phyloP scores from a whole-genome alignment of 805 yeast species.

The Yueomyces sp. region DNA sequence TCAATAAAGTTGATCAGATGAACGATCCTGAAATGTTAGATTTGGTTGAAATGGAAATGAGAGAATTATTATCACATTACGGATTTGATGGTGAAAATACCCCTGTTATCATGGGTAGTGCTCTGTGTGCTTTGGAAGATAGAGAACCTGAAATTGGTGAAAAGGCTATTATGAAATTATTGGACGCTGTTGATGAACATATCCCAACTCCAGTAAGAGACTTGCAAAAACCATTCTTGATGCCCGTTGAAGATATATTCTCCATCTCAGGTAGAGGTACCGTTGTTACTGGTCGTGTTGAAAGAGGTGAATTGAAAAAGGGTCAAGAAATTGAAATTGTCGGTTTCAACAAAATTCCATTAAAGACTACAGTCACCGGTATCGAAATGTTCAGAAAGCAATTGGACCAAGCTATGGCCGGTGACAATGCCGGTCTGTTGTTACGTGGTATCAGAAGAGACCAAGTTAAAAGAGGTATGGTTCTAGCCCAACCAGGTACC shows the following conservation, averaged over 20 bases:
- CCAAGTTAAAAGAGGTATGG: constrained; percentile 95
- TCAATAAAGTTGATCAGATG: constrained; percentile 94
- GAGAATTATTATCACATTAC: constrained; percentile 80
- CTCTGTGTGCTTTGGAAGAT: constrained; percentile 88
- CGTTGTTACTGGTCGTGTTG: constrained; percentile 97
- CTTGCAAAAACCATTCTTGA: constrained; percentile 86
- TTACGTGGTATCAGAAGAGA: constrained; percentile 98
- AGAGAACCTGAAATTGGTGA: constrained; percentile 84
- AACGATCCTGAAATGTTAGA: constrained; percentile 99
- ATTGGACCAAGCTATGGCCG: constrained; percentile 94
- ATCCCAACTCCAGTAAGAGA: constrained; percentile 97
- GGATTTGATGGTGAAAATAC: constrained; percentile 98
- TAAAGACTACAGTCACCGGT: constrained; percentile 94
- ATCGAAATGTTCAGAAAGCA: constrained; percentile 99
- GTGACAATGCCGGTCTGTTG: constrained; percentile 97
- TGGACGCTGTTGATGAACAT: constrained; percentile 85
- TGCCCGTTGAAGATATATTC: constrained; percentile 96
- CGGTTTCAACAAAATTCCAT: constrained; percentile 74
- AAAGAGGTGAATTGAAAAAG: constrained; percentile 93
- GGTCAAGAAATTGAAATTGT: constrained; percentile 98
- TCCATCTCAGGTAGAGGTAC: constrained; percentile 99
- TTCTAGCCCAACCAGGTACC: constrained; percentile 82
- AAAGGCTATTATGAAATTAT: constrained; percentile 66
- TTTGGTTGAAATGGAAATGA: constrained; percentile 99
- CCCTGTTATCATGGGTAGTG: constrained; percentile 98